Evolutionary conservation across 352 stramenopile species (phyloP), one percentile per base, ranked within the genome.

Genomic region (Stramenopiles sp.): DNA sequence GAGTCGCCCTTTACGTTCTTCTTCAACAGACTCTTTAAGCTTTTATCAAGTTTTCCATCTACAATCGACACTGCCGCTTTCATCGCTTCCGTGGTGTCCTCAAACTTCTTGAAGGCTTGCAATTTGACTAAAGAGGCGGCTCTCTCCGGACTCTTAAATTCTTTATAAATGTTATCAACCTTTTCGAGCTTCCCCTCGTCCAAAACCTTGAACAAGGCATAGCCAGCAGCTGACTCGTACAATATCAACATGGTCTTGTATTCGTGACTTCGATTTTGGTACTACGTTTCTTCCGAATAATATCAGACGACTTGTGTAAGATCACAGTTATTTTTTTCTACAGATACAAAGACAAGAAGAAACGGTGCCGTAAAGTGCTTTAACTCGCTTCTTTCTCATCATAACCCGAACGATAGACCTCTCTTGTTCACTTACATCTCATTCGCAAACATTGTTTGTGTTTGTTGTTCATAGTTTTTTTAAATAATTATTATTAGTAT

Each of bases 181-280:
- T 85, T 90, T 75, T 86, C 83, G 37, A 96, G 73, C 82, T 95
- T 96, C 76, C 86, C 85, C 78, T 96, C 90, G 80, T 97, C 88
- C 81, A 93, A 84, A 77, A 99, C 92, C 87, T 99, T 99, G 80
- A 99, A 99, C 33, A 99, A 86, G 76, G 95, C 96, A 83, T 98
- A 97, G 49, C 96, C 96, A 75, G 92, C 95, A 18, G 95, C 90
- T 37, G 96, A 98, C 83, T 99, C 96, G 80, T 99, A 99, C 36
- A 99, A 85, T 76, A 99, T 91, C 76, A 99, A 86, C 95, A 99
- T 99, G n/a, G n/a, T n/a, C n/a, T n/a, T n/a, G n/a, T n/a, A n/a
- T n/a, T n/a, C n/a, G n/a, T n/a, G n/a, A n/a, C n/a, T n/a, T n/a
- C n/a, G n/a, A n/a, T n/a, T n/a, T n/a, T n/a, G n/a, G n/a, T n/a